Conservation (phyloP, 345 rosid genomes). For the Anastatica hierochuntica region DNA sequence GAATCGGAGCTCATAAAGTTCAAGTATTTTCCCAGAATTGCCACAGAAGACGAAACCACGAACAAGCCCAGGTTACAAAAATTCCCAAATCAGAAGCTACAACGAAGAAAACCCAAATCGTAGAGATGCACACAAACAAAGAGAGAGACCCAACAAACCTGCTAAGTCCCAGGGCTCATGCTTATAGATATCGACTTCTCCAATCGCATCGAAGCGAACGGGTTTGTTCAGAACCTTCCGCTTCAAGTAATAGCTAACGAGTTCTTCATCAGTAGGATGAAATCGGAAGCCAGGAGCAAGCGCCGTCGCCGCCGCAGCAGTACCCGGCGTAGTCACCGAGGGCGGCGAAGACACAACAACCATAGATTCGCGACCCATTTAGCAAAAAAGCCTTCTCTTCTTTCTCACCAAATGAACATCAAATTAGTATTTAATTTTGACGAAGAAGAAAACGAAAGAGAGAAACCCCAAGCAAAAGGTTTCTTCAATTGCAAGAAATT, state of each 20-base stretch:
- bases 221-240: slow-evolving; percentile 61
- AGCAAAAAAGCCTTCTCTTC: no score
- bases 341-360: slow-evolving; percentile 19
- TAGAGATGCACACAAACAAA: not conserved
- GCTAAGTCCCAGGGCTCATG: slow-evolving; percentile 82
- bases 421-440: slow-evolving; percentile 20
- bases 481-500: no score
- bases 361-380: slow-evolving; percentile 33
- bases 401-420: no score
- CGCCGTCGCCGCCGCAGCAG: slow-evolving; percentile 35
- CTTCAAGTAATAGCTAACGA: slow-evolving; percentile 47
- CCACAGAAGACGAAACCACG: not conserved
- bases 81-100: not conserved
- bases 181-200: slow-evolving; percentile 81
- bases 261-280: slow-evolving; percentile 32
- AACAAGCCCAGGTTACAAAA: not conserved
- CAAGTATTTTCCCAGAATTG: not conserved
- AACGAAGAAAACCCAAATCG: no score
- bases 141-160: slow-evolving; percentile 26
- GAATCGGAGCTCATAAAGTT: not conserved
- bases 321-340: slow-evolving; percentile 9
- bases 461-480: no score
- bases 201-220: slow-evolving; percentile 62
- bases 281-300: slow-evolving; percentile 94
- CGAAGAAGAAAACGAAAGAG: slow-evolving; percentile 37